Evolutionary conservation across 164 flowering plant genomes (phyloP).

Genomic region (Litsea cubeba): DNA sequence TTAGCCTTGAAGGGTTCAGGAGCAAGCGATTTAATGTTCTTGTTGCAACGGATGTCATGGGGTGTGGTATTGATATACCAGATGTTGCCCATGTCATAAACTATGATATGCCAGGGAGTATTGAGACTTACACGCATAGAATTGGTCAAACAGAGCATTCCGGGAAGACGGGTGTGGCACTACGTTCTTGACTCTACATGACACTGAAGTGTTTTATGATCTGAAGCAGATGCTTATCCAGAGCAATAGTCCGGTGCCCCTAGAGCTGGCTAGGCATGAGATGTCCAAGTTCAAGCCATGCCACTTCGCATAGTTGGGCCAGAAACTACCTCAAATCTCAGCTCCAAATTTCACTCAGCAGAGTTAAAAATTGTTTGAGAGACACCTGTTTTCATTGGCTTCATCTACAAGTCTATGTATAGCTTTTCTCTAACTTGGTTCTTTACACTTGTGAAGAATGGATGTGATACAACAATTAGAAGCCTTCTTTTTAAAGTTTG

Average conservation of each 20-base stretch:
- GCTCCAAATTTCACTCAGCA: too few species aligned
- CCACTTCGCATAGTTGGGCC: too few species aligned
- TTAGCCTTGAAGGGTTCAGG: slow-evolving; percentile 87
- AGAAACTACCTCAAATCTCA: too few species aligned
- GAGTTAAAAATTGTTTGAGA: too few species aligned
- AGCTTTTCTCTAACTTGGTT: too few species aligned
- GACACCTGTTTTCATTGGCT: too few species aligned
- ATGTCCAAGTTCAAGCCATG: slow-evolving; percentile 83
- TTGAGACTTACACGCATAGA: slow-evolving; percentile 84
- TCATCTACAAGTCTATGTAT: too few species aligned
- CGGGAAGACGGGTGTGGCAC: slow-evolving; percentile 92
- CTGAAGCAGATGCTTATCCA: slow-evolving; percentile 15
- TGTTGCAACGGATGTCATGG: slow-evolving; percentile 92
- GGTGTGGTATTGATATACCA: slow-evolving; percentile 94
- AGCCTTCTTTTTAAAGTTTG: too few species aligned
- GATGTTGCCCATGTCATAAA: slow-evolving; percentile 89
- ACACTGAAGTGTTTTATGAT: slow-evolving; percentile 83
- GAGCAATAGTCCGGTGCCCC: too few species aligned
- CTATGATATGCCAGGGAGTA: slow-evolving; percentile 75
- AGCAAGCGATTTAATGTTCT: slow-evolving; percentile 76
- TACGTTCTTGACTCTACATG: slow-evolving; percentile 75
- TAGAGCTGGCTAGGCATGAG: slow-evolving; percentile 41
- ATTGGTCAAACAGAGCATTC: slow-evolving; percentile 96
- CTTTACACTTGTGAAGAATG: too few species aligned
- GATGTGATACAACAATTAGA: too few species aligned